A percentile compares a stretch with the other conserved stretches of the same genome.
These are phyloP conservation scores for Kwoniella sp. DNA, from an alignment of 768 basidiomycete genomes.

Conservation along the genomic window DNA sequence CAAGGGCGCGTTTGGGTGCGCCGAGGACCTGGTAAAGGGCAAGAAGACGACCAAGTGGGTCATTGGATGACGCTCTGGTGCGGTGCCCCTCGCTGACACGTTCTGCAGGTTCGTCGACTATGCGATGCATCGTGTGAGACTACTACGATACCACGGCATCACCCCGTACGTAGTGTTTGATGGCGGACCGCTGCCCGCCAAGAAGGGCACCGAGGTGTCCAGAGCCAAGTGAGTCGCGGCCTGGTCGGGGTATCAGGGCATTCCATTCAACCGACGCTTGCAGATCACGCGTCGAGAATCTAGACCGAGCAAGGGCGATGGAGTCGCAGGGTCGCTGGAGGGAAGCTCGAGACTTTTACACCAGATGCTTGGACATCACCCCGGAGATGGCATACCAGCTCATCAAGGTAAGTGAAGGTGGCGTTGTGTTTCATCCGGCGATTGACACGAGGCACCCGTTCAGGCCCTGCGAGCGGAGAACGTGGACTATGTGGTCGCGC, in stretches of 20 bases:
- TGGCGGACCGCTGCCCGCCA: constrained; percentile 90
- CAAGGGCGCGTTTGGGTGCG: constrained; percentile 79
- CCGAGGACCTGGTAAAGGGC: constrained; percentile 82
- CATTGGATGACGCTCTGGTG: not conserved
- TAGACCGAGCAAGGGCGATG: constrained; percentile 67
- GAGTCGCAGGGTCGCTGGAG: constrained; percentile 69
- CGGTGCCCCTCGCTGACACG: not conserved
- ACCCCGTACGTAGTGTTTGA: constrained; percentile 92
- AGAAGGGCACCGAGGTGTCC: constrained; percentile 79
- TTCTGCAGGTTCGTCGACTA: constrained; percentile 83
- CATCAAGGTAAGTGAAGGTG: constrained; percentile 74
- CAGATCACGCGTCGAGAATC: constrained; percentile 63
- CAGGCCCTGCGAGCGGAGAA: constrained; percentile 80
- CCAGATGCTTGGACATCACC: constrained; percentile 89
- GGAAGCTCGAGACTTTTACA: constrained; percentile 81
- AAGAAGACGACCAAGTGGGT: constrained; percentile 75
- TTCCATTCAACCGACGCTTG: not conserved
- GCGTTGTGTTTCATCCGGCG: no score
- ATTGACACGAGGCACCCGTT: no score
- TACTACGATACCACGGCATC: constrained; percentile 77
- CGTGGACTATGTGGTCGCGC: constrained; percentile 84
- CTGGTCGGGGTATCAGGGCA: not conserved
- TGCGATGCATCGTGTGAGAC: constrained; percentile 83
- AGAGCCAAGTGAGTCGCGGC: constrained; percentile 57
- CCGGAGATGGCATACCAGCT: constrained; percentile 96